Percentiles rank a stretch among this genome's conserved stretches.
Conservation (phyloP, 2,329 filamentous ascomycete species). For the Epichloe gansuensis region DNA sequence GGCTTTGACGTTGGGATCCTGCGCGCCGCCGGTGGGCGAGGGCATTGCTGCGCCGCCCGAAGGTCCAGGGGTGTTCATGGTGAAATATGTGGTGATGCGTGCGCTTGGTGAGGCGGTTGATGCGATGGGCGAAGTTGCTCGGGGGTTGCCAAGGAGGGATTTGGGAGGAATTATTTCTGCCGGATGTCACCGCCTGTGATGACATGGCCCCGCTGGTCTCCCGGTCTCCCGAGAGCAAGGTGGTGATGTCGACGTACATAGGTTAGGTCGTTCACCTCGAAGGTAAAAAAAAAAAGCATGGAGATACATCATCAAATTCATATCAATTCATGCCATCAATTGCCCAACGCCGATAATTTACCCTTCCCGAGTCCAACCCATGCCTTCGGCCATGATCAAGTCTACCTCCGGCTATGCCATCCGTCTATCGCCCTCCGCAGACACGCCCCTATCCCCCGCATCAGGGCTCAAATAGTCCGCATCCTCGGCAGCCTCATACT, state of each 20-base stretch:
- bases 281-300: too few relatives aligned
- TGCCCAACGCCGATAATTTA: too few relatives aligned
- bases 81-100: not conserved
- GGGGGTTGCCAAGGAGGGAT: too few relatives aligned
- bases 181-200: conserved; percentile 21
- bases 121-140: not conserved
- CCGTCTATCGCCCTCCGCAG: conserved; percentile 40
- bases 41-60: conserved; percentile 13
- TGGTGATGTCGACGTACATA: too few relatives aligned
- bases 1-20: conserved; percentile 40
- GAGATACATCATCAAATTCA: too few relatives aligned
- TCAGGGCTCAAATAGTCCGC: conserved; percentile 79
- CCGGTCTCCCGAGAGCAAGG: too few relatives aligned
- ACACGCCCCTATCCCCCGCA: conserved; percentile 37
- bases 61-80: conserved; percentile 28
- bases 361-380: too few relatives aligned
- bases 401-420: conserved; percentile 14
- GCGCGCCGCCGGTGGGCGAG: conserved; percentile 20
- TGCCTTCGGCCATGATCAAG: too few relatives aligned
- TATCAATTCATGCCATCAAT: too few relatives aligned
- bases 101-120: not conserved
- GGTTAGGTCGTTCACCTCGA: too few relatives aligned
- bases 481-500: conserved; percentile 92
- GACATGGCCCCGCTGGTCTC: not conserved
- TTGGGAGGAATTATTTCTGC: conserved; percentile 26